phyloP scores from a whole-genome alignment of 495 filamentous ascomycete genomes.

The Podospora comata region DNA sequence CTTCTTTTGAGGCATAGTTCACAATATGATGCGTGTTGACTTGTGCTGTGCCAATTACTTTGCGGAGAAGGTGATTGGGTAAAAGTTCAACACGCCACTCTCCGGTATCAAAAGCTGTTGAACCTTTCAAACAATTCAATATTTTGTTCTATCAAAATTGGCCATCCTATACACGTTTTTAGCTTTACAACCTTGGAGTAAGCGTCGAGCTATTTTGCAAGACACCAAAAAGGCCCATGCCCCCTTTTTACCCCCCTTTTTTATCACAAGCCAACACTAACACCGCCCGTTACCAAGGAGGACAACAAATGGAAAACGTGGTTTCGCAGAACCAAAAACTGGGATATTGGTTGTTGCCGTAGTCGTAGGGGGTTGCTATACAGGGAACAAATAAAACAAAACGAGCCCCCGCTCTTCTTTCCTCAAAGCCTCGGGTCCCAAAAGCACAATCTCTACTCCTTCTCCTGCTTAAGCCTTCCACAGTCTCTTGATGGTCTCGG shows the following conservation, averaged over 20 bases:
- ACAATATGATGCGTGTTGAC: no score
- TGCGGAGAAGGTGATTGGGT: no score
- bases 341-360: constrained; percentile 13
- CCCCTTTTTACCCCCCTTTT: constrained; percentile 1
- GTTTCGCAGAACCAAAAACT: constrained; percentile 11
- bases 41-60: no score
- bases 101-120: neutral
- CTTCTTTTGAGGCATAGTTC: no score
- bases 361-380: constrained; percentile 5
- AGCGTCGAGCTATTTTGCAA: neutral
- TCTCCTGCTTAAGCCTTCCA: constrained; percentile 62
- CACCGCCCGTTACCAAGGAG: constrained; percentile 9
- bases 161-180: constrained; percentile 10
- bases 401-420: constrained; percentile 9
- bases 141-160: constrained; percentile 4
- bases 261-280: neutral
- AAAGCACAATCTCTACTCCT: constrained; percentile 3
- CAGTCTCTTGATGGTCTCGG: constrained; percentile 78
- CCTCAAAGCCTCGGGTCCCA: constrained; percentile 1
- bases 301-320: constrained; percentile 18
- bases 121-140: neutral
- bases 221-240: neutral
- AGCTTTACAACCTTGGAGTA: constrained; percentile 7
- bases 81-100: no score
- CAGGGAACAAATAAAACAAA: constrained; percentile 8